phyloP scores from a whole-genome alignment of 2,329 filamentous ascomycete species.

The Domatiomyces catenatus region DNA sequence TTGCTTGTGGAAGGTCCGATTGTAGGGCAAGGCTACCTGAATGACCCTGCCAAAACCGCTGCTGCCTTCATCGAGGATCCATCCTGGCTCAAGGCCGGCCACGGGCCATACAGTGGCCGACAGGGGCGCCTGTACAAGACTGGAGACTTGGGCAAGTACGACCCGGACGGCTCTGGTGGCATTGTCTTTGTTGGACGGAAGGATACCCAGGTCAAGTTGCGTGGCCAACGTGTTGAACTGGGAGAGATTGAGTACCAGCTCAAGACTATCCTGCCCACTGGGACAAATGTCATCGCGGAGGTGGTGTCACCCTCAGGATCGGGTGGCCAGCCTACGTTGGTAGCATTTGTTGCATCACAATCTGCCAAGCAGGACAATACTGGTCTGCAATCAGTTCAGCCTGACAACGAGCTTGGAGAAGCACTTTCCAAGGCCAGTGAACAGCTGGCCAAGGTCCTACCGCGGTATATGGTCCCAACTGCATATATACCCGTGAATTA shows the following conservation, averaged over 20 bases:
- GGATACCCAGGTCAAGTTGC: constrained; percentile 28
- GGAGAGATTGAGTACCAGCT: constrained; percentile 28
- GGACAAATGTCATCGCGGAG: constrained; percentile 33
- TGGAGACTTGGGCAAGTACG: constrained; percentile 27
- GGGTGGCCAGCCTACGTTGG: constrained; percentile 30
- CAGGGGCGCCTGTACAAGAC: constrained; percentile 26
- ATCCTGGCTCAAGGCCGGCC: constrained; percentile 21
- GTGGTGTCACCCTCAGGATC: constrained; percentile 32
- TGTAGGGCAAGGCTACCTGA: constrained; percentile 33
- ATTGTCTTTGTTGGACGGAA: constrained; percentile 26
- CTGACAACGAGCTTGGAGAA: constrained; percentile 2
- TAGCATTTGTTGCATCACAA: constrained; percentile 26
- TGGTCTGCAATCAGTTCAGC: constrained; percentile 1
- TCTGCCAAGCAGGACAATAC: not conserved
- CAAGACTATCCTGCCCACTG: constrained; percentile 22
- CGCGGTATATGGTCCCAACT: constrained; percentile 23
- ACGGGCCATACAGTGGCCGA: constrained; percentile 17
- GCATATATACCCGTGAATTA: constrained; percentile 21
- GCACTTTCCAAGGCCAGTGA: constrained; percentile 8
- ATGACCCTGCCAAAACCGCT: constrained; percentile 24
- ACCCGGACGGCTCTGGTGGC: constrained; percentile 24
- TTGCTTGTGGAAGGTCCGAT: constrained; percentile 33
- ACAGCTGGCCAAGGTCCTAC: constrained; percentile 17
- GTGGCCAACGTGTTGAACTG: constrained; percentile 29
- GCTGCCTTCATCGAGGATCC: constrained; percentile 25